phyloP scores from a whole-genome alignment of 2,329 filamentous ascomycete species.

The Teratosphaeria viscida region DNA sequence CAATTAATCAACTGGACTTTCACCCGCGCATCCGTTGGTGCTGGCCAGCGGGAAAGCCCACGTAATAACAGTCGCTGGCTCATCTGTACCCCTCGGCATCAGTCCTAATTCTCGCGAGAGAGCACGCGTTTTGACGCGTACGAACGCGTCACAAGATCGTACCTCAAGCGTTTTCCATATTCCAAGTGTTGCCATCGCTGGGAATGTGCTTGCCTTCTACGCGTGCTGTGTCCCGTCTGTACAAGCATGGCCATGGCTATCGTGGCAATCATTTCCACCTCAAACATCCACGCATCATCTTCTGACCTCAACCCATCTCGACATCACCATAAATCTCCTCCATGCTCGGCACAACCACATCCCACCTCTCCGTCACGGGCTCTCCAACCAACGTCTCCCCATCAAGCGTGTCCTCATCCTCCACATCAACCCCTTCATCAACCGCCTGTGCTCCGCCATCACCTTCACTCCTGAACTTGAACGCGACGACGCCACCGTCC shows the following conservation, averaged over 20 bases:
- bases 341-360: constrained; percentile 23
- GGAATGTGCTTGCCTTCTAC: background rate
- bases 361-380: constrained; percentile 17
- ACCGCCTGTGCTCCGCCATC: constrained; percentile 4
- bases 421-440: constrained; percentile 3
- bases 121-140: background rate
- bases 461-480: constrained; percentile 21
- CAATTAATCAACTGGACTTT: too few relatives aligned
- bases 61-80: background rate
- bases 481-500: constrained; percentile 25
- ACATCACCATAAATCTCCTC: constrained; percentile 19
- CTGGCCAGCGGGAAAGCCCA: background rate
- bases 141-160: background rate
- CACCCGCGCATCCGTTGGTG: background rate
- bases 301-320: background rate
- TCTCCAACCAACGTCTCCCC: constrained; percentile 4
- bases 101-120: background rate
- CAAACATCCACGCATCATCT: background rate
- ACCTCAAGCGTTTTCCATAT: background rate
- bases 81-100: background rate
- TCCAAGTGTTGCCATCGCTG: background rate
- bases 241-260: background rate
- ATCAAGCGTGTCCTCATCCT: constrained; percentile 7
- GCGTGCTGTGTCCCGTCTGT: background rate
- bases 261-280: background rate